These are phyloP conservation scores for Puccinia coronata DNA, from an alignment of 1,284 basidiomycete species.

Conservation along the genomic window DNA sequence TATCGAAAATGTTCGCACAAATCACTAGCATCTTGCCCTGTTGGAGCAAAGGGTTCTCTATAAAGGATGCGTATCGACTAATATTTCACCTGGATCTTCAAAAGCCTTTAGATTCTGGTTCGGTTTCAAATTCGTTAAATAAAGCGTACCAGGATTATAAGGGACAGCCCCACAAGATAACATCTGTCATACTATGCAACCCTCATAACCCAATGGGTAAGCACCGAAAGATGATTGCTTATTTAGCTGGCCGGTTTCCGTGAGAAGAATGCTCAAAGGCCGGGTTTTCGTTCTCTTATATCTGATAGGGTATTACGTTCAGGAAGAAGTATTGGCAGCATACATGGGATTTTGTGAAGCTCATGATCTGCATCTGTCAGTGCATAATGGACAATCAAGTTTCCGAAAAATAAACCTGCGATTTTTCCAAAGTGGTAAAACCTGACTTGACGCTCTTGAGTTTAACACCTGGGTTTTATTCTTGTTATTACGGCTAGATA, in stretches of 20 bases:
- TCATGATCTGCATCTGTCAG: slow-evolving; percentile 38
- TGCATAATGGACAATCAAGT: neutral
- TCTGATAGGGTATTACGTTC: slow-evolving; percentile 17
- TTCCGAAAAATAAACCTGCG: neutral
- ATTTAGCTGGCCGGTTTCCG: neutral
- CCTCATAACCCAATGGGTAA: slow-evolving; percentile 41
- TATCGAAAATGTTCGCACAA: slow-evolving; percentile 6
- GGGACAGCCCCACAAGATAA: neutral
- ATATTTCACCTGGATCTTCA: neutral
- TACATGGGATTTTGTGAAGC: slow-evolving; percentile 35
- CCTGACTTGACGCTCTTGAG: neutral
- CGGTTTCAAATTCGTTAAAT: slow-evolving; percentile 5
- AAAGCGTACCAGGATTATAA: neutral
- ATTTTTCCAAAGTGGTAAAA: too few relatives aligned
- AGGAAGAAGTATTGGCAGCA: slow-evolving; percentile 10
- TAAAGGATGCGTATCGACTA: neutral
- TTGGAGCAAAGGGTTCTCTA: too few relatives aligned
- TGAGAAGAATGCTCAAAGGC: too few relatives aligned
- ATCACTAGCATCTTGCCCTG: neutral
- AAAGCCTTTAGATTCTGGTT: slow-evolving; percentile 9
- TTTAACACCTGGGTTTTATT: neutral
- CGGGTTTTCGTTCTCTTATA: neutral
- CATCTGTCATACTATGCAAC: slow-evolving; percentile 37
- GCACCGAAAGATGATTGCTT: neutral
- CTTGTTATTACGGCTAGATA: neutral